Conservation (phyloP, 2,329 filamentous ascomycete species). For the Penicillium sp. region DNA sequence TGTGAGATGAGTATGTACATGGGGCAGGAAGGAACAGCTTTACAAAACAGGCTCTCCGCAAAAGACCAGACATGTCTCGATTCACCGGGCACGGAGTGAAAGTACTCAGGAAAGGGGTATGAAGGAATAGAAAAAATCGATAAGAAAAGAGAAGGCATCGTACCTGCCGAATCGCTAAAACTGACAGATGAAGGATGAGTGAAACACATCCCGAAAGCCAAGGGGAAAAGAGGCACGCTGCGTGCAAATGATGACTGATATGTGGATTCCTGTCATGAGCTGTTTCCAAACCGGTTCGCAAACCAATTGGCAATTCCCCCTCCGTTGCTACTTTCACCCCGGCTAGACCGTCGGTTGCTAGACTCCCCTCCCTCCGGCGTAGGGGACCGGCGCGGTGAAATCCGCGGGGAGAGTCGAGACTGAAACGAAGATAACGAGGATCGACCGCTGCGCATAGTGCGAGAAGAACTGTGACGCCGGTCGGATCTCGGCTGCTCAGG, state of each 20-base stretch:
- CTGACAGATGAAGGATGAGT: background rate
- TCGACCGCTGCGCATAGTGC: conserved; percentile 10
- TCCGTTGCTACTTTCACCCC: conserved; percentile 10
- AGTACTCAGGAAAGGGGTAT: background rate
- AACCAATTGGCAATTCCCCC: conserved; percentile 29
- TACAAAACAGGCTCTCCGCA: background rate
- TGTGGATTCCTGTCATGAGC: conserved; percentile 1
- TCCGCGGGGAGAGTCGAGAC: background rate
- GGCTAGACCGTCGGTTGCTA: conserved; percentile 13
- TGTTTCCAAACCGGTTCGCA: conserved; percentile 20
- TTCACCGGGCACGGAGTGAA: background rate
- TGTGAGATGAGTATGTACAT: background rate
- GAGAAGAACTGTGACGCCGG: conserved; percentile 8
- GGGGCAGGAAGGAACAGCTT: background rate
- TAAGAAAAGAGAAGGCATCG: background rate
- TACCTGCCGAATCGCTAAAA: conserved; percentile 3
- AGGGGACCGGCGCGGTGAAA: conserved; percentile 4
- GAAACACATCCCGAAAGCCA: background rate
- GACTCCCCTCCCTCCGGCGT: conserved; percentile 8
- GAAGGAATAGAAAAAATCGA: background rate
- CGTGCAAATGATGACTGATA: conserved; percentile 5
- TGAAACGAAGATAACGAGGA: conserved; percentile 18
- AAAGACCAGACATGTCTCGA: background rate
- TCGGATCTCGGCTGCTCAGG: conserved; percentile 10
- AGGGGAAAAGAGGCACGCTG: background rate